Evolutionary conservation across 306 rosid genomes (phyloP).

Genomic region (Clitoria ternatea): DNA sequence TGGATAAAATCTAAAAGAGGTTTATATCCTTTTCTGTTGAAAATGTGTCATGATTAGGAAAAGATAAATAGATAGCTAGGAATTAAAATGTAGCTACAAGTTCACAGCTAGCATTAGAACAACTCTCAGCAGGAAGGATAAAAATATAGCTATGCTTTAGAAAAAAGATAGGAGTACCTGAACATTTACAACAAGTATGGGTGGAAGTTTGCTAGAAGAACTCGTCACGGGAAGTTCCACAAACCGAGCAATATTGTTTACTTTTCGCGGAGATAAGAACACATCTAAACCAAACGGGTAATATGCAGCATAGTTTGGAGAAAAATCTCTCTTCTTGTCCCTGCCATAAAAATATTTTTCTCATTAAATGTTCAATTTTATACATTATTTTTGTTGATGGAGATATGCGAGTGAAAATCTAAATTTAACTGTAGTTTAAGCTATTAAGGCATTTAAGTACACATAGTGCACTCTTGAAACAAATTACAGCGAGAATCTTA

Average conservation of each 20-base stretch:
- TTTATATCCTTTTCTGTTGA: not conserved
- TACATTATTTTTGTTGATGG: not conserved
- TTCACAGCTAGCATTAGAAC: not conserved
- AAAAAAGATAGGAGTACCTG: conserved; percentile 41
- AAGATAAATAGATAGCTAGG: not conserved
- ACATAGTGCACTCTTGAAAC: not conserved
- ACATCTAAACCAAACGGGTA: conserved; percentile 81
- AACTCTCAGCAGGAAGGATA: not conserved
- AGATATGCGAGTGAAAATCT: not conserved
- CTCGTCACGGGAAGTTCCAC: conserved; percentile 49
- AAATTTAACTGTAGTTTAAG: not conserved
- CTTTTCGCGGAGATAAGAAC: conserved; percentile 64
- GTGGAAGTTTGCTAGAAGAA: conserved; percentile 47
- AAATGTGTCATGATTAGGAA: not conserved
- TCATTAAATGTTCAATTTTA: not conserved
- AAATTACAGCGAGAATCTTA: conserved; percentile 27
- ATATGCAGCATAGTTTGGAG: conserved; percentile 60
- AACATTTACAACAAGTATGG: conserved; percentile 66
- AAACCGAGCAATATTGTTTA: conserved; percentile 66
- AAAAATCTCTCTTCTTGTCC: conserved; percentile 73
- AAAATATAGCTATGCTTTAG: not conserved
- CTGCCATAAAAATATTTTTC: conserved; percentile 26
- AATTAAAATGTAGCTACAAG: not conserved
- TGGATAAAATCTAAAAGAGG: not conserved
- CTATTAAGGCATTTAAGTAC: not conserved